Evolutionary conservation across 306 rosid species (phyloP), one percentile per base, ranked within the genome.

Genomic region (Ochetophila trinervis): DNA sequence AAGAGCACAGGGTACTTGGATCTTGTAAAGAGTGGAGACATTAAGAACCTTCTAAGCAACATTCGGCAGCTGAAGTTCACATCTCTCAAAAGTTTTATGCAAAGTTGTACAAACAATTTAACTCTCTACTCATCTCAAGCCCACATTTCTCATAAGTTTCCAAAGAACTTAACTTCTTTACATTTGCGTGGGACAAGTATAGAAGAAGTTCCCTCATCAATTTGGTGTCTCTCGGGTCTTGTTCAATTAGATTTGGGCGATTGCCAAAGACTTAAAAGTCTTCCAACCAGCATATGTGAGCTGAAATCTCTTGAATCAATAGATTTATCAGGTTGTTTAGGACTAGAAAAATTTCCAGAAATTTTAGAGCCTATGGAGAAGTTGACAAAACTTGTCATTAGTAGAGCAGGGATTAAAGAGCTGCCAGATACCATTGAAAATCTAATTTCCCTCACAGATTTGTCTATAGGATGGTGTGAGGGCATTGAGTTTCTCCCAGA

Each of bases 181-280:
- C 1, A 9, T 20, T 23, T 63, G 5, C 0, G 3, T 7, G 0
- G 1, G 0, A 55, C 58, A 20, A 30, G 19, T 5, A 63, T 63
- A 2, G 12, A 56, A 47, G 50, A 18, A 14, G 53, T 72, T 13
- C 52, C 77, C 9, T 40, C 61, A 58, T 73, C 66, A 20, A 50
- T 73, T n/a, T 8, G n/a, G 36, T 45, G 24, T n/a, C 4, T 17
- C 6, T 19, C 20, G 0, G 18, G 45, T n/a, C n/a, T n/a, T n/a
- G n/a, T n/a, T n/a, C n/a, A n/a, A n/a, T n/a, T n/a, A n/a, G n/a
- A n/a, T n/a, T n/a, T n/a, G n/a, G n/a, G n/a, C n/a, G n/a, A n/a
- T n/a, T n/a, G n/a, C n/a, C n/a, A n/a, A n/a, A n/a, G n/a, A n/a
- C n/a, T n/a, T n/a, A n/a, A n/a, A n/a, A n/a, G n/a, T n/a, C n/a